These are phyloP conservation scores for Phyllosticta citrichinensis DNA, from an alignment of 2,329 filamentous ascomycete species.

Conservation along the genomic window DNA sequence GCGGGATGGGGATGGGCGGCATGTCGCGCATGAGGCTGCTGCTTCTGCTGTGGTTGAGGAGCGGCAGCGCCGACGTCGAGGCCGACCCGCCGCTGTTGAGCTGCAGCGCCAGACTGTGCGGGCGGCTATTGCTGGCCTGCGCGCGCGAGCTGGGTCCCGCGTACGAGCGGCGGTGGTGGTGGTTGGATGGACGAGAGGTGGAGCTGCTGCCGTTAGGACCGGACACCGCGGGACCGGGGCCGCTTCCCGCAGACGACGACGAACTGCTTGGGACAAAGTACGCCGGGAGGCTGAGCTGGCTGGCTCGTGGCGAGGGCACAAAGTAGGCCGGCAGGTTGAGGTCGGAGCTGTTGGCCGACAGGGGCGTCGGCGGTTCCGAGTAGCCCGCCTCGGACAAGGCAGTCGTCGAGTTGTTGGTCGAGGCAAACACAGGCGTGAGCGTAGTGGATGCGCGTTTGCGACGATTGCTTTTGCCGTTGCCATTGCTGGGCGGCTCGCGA, in stretches of 20 bases:
- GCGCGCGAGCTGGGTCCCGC: not conserved
- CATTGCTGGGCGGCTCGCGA: not conserved
- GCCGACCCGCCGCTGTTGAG: not conserved
- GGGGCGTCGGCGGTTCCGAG: not conserved
- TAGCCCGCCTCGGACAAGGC: not conserved
- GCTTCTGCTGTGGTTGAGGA: not conserved
- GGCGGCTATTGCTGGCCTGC: not conserved
- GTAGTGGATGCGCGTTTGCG: not conserved
- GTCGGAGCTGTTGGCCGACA: not conserved
- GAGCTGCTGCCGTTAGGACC: not conserved
- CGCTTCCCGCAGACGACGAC: not conserved
- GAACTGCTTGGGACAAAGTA: not conserved
- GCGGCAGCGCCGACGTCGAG: not conserved
- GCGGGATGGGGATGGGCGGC: not conserved
- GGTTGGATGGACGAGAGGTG: not conserved
- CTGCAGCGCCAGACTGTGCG: not conserved
- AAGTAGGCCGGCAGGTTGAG: not conserved
- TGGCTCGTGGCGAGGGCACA: not conserved
- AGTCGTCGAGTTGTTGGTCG: not conserved
- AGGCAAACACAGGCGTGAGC: not conserved
- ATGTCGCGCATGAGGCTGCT: not conserved
- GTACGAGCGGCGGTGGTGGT: not conserved
- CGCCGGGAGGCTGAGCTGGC: not conserved
- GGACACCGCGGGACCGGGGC: too few species aligned
- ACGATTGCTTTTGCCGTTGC: not conserved